Conservation (phyloP, 441 rosid genomes). For the Pelargonium myrrhifolium region DNA sequence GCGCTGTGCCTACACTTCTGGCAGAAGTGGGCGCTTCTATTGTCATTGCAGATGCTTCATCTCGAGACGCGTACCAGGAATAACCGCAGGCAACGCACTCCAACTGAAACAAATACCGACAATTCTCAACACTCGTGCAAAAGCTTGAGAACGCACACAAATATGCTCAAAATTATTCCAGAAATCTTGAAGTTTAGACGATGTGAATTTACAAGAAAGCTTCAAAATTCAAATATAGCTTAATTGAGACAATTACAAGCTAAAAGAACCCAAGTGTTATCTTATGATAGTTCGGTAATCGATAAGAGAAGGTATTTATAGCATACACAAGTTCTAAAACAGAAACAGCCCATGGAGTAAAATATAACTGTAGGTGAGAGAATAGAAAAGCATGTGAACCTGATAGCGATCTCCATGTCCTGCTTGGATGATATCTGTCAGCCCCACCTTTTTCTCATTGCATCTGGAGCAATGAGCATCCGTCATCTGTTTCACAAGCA, state of each 20-base stretch:
- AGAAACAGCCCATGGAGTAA: neutral
- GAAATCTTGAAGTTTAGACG: too few relatives aligned
- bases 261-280: too few relatives aligned
- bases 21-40: conserved; percentile 50
- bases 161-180: neutral
- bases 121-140: neutral
- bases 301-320: too few relatives aligned
- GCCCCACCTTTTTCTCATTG: conserved; percentile 57
- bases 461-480: conserved; percentile 84
- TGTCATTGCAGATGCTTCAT: conserved; percentile 69
- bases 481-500: conserved; percentile 59
- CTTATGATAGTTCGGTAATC: too few relatives aligned
- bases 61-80: conserved; percentile 91
- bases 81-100: conserved; percentile 81
- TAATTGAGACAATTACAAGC: neutral
- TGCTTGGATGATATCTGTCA: conserved; percentile 91
- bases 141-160: neutral
- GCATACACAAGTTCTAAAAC: neutral
- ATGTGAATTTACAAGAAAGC: too few relatives aligned
- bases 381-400: conserved; percentile 30
- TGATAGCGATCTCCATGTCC: conserved; percentile 94
- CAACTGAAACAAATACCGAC: conserved; percentile 40
- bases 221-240: neutral
- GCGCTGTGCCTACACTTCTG: conserved; percentile 41
- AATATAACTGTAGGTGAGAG: neutral